phyloP scores from a whole-genome alignment of 345 rosid species.

The Citrus medica region DNA sequence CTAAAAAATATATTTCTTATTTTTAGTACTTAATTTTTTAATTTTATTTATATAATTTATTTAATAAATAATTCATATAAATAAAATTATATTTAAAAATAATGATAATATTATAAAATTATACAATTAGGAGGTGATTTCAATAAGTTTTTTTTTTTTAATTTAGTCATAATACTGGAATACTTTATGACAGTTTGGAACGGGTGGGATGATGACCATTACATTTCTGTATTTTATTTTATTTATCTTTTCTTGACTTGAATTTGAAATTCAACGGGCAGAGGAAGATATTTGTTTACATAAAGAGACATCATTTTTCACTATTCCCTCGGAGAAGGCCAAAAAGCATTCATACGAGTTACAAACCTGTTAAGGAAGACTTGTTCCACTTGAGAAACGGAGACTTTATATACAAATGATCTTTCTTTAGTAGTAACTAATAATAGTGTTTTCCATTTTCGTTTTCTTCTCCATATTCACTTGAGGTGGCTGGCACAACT shows the following conservation, averaged over 20 bases:
- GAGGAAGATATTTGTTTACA: neutral
- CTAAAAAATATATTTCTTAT: too few species aligned
- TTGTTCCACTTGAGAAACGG: neutral
- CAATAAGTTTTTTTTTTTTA: too few species aligned
- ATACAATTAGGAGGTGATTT: too few species aligned
- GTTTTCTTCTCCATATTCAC: neutral
- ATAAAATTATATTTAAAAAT: too few species aligned
- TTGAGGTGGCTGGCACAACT: neutral
- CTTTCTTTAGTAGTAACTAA: neutral
- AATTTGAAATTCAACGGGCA: neutral
- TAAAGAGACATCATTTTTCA: neutral
- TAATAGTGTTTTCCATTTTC: neutral
- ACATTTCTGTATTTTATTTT: neutral
- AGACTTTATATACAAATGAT: neutral
- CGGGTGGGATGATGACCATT: neutral
- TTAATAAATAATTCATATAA: too few species aligned
- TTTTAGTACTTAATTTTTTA: too few species aligned
- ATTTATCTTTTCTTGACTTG: too few species aligned
- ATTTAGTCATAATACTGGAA: too few species aligned
- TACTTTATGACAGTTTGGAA: neutral
- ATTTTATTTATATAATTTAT: too few species aligned
- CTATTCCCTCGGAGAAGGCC: neutral
- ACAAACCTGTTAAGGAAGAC: neutral
- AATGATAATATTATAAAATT: too few species aligned
- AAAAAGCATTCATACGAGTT: neutral